A percentile compares a stretch with the other conserved stretches of the same genome.
Evolutionary conservation across 768 basidiomycete genomes (phyloP).

Genomic region (Tephrocybe sp.): DNA sequence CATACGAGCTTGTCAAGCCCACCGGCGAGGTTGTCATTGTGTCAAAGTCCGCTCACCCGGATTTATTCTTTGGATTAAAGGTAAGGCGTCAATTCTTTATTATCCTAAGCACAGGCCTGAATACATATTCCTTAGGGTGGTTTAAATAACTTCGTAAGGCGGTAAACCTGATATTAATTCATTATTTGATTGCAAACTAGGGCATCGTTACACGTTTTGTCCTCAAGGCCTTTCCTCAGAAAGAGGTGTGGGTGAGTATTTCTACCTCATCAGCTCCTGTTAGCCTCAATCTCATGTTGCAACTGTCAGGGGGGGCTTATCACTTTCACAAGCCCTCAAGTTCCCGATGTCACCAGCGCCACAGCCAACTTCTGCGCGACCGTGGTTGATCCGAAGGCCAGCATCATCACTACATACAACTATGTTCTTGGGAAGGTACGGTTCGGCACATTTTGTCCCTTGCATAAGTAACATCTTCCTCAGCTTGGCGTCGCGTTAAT

Average conservation of each 20-base stretch:
- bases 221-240: slow-evolving; percentile 51
- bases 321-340: slow-evolving; percentile 20
- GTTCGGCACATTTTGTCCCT: neutral
- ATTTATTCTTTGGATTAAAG: slow-evolving; percentile 42
- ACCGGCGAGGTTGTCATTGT: slow-evolving; percentile 42
- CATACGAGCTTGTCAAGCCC: slow-evolving; percentile 56
- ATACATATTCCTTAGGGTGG: neutral
- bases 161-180: neutral
- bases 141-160: neutral
- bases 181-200: slow-evolving; percentile 16
- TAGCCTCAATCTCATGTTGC: neutral
- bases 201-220: slow-evolving; percentile 63
- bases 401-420: slow-evolving; percentile 46
- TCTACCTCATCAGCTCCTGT: neutral
- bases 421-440: slow-evolving; percentile 33
- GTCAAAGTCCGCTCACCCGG: slow-evolving; percentile 28
- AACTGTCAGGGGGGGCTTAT: slow-evolving; percentile 47
- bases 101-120: neutral
- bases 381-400: slow-evolving; percentile 50
- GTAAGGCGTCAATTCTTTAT: slow-evolving; percentile 12
- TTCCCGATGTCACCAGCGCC: slow-evolving; percentile 31
- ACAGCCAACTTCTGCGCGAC: slow-evolving; percentile 37
- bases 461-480: neutral
- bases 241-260: slow-evolving; percentile 53
- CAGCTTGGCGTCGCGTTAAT: slow-evolving; percentile 25